A percentile compares a stretch with the other conserved stretches of the same genome.
Conservation (phyloP, 2,329 filamentous ascomycete genomes). For the Pezicula carpinea region DNA sequence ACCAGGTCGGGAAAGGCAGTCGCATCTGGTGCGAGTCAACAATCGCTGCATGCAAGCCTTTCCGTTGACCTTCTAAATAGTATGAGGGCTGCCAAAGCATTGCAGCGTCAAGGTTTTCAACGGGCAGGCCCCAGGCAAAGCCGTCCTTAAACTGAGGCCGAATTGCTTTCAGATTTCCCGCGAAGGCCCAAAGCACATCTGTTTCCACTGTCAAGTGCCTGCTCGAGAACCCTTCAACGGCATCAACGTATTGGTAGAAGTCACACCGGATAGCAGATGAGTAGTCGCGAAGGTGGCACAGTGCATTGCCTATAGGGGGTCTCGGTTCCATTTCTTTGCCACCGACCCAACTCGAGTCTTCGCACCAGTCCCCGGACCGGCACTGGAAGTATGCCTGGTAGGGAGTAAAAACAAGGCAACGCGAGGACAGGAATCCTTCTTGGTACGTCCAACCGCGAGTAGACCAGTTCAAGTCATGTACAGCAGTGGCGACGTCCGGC, state of each 20-base stretch:
- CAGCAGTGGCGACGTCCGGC: background rate
- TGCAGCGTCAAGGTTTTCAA: background rate
- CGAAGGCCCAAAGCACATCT: constrained; percentile 1
- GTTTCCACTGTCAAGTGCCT: background rate
- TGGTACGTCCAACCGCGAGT: constrained; percentile 28
- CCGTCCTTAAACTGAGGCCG: background rate
- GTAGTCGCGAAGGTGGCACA: too few species aligned
- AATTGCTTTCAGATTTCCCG: background rate
- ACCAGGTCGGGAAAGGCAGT: constrained; percentile 3
- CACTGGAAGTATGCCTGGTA: constrained; percentile 22
- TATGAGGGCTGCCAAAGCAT: background rate
- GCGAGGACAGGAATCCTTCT: constrained; percentile 24
- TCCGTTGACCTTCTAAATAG: too few species aligned
- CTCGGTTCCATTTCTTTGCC: too few species aligned
- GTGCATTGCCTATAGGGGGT: too few species aligned
- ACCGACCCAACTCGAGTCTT: background rate
- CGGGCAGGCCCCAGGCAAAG: background rate
- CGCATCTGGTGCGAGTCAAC: background rate
- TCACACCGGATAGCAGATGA: background rate
- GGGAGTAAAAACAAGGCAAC: constrained; percentile 27
- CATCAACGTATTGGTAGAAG: background rate
- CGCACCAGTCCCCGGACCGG: background rate
- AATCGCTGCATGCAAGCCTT: background rate
- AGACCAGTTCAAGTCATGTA: constrained; percentile 5
- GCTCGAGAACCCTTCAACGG: background rate